A percentile compares a stretch with the other conserved stretches of the same genome.
Evolutionary conservation across 805 yeast species (phyloP).

Genomic region (Starmerella geochares): DNA sequence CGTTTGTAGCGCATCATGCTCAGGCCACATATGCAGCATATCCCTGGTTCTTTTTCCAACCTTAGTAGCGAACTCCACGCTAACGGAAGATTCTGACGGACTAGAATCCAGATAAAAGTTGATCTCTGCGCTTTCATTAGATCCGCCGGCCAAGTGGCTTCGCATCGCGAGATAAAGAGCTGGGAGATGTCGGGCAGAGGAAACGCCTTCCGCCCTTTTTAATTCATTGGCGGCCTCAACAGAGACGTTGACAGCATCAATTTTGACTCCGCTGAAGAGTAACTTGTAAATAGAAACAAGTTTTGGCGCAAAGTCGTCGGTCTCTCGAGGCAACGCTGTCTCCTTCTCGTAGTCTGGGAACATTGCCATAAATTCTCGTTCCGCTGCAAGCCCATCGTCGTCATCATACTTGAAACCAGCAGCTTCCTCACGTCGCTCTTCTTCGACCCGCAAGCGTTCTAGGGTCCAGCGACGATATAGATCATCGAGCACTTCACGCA

Average conservation of each 20-base stretch:
- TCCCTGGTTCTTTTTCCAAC: slow-evolving; percentile 39
- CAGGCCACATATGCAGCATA: slow-evolving; percentile 73
- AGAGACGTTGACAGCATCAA: background rate
- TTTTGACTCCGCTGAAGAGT: background rate
- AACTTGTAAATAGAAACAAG: slow-evolving; percentile 34
- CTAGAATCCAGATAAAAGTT: slow-evolving; percentile 60
- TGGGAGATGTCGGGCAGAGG: slow-evolving; percentile 12
- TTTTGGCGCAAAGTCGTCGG: slow-evolving; percentile 12
- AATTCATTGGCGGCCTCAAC: slow-evolving; percentile 6
- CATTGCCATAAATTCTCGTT: slow-evolving; percentile 64
- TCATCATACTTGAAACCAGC: slow-evolving; percentile 57
- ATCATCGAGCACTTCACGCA: slow-evolving; percentile 38
- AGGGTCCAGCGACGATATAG: slow-evolving; percentile 75
- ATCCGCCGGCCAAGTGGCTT: background rate
- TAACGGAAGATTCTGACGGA: slow-evolving; percentile 49
- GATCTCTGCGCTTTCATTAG: slow-evolving; percentile 33
- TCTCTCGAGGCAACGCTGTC: background rate
- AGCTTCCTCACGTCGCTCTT: slow-evolving; percentile 48
- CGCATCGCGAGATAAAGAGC: slow-evolving; percentile 17
- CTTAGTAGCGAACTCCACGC: slow-evolving; percentile 41
- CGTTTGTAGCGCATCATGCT: slow-evolving; percentile 77
- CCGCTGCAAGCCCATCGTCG: slow-evolving; percentile 42
- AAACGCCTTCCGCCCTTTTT: background rate
- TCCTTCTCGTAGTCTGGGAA: slow-evolving; percentile 64
- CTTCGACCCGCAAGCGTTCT: slow-evolving; percentile 55